Base-by-base conservation (phyloP, 495 filamentous ascomycete genomes). In the Aspergillus affinis region DNA sequence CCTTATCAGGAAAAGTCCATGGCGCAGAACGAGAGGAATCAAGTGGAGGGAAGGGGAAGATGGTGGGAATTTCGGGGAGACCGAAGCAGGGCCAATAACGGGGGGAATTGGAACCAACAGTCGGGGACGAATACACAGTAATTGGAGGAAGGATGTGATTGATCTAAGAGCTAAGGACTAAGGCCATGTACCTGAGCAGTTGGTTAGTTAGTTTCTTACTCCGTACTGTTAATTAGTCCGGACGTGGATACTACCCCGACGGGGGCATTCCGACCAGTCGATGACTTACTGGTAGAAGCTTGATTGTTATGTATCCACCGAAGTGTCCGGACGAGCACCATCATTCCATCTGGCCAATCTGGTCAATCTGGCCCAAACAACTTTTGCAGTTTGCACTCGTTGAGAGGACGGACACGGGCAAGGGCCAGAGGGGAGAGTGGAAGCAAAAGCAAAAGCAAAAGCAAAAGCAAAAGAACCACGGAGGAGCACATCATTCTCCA, bases 1-100 rank as follows among this genome's bases (percentile, higher is more conserved):
- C 66, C 64, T 65, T 61, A 66, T 67, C 62, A 61, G 63, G 54
- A 59, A 69, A 67, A 61, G 63, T 57, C 63, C 65, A 68, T 59
- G 19, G 51, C 48, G 20, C n/a, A 49, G 47, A 15, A n/a, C 47
- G 18, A 15, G 9, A 49, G 47, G 47, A 49, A 20, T 41, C 51
- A 51, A 49, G 58, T 52, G 59, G 58, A 62, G 32, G 58, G 61
- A 59, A 56, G 54, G 59, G 60, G 67, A 63, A 61, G 63, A 55
- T 4, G 50, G 52, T 52, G 51, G 51, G 49, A 51, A 41, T 51
- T 51, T 29, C 48, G 53, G 29, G 48, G 51, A 55, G 44, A 7
- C 51, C 51, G 47, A 51, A 46, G 8, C 7, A 51, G 20, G 46
- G 30, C 26, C 44, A 47, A 27, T 47, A 18, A 53, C 23, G 36